phyloP scores from a whole-genome alignment of 140 eudicot genomes.

The Senecio squalidus region DNA sequence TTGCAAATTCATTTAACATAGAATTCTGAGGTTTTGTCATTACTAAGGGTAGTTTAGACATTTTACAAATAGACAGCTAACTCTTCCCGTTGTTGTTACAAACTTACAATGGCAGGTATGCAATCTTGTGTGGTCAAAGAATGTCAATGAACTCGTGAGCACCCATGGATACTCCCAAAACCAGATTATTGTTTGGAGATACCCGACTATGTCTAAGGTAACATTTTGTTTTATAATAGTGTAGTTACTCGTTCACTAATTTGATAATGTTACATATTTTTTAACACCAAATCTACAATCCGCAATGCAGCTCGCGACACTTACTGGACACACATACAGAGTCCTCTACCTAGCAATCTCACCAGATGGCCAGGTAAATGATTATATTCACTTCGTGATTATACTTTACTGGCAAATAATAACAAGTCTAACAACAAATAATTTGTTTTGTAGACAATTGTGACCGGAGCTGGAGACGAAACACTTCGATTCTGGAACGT shows the following conservation, averaged over 20 bases:
- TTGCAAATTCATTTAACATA: constrained; percentile 1
- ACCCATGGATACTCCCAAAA: constrained; percentile 98
- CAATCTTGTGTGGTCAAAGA: constrained; percentile 98
- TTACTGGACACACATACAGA: constrained; percentile 85
- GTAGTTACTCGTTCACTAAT: not conserved
- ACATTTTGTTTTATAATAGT: not conserved
- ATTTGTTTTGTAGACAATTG: constrained; percentile 67
- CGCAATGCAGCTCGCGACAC: constrained; percentile 80
- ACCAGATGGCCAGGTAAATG: constrained; percentile 89
- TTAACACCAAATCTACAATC: not conserved
- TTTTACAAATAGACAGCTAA: constrained; percentile 2
- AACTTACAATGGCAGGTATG: constrained; percentile 71
- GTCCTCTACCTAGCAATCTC: constrained; percentile 95
- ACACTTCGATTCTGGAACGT: constrained; percentile 97
- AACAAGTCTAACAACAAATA: not conserved
- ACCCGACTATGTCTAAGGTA: constrained; percentile 98
- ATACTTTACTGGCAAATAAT: not conserved
- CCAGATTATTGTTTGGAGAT: constrained; percentile 94
- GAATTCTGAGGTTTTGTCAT: not conserved
- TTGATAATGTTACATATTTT: not conserved
- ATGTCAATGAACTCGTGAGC: constrained; percentile 97
- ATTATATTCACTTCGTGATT: not conserved
- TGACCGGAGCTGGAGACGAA: constrained; percentile 99
- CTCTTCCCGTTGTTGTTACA: not conserved
- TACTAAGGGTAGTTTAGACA: constrained; percentile 8